Base-by-base conservation (phyloP, 2,329 filamentous ascomycete species). In the Colletotrichum incanum region DNA sequence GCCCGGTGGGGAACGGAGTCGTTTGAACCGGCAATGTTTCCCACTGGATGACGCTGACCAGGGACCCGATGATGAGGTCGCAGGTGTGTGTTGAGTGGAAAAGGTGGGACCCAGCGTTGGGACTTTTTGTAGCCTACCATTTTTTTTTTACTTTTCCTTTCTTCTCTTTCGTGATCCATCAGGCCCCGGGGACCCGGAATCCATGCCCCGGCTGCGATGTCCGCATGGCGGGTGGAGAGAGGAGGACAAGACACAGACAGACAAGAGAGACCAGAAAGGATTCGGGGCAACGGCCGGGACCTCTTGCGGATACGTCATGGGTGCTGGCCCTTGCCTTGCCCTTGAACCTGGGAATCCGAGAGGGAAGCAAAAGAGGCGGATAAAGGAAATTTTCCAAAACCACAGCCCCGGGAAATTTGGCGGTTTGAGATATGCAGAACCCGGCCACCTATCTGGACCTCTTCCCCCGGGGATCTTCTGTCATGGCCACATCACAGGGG, bases 361-460 rank as follows among this genome's bases (percentile, higher is more conserved):
- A 41, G 34, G 45, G 37, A 60, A n/a, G 41, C 58, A 28, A 18
- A n/a, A 41, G 52, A 61, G 50, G 50, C 37, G 60, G 58, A 39
- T 26, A 62, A 55, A 72, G 45, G 26, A 56, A 68, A 47, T 47
- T 18, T 41, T 72, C 65, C 69, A 58, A 73, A 71, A 67, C 71
- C 71, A 52, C 45, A 63, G 58, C 71, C 67, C 67, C 34, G 71
- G 67, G 71, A 71, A 64, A 73, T 73, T 73, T 71, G 67, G 54
- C 34, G 52, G 63, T 67, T 73, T 64, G 63, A 41, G 58, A 63
- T 52, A 62, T 61, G 67, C 58, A 64, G 39, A 60, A 59, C 62
- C 67, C 54, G 43, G 47, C 37, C 41, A 20, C n/a, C 34, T 34
- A 28, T 69, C 20, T 28, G 45, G 28, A 45, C 45, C 43, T 16